Evolutionary conservation across 495 filamentous ascomycete genomes (phyloP), one percentile per base, ranked within the genome.

Genomic region (Aspergillus ellipticus): DNA sequence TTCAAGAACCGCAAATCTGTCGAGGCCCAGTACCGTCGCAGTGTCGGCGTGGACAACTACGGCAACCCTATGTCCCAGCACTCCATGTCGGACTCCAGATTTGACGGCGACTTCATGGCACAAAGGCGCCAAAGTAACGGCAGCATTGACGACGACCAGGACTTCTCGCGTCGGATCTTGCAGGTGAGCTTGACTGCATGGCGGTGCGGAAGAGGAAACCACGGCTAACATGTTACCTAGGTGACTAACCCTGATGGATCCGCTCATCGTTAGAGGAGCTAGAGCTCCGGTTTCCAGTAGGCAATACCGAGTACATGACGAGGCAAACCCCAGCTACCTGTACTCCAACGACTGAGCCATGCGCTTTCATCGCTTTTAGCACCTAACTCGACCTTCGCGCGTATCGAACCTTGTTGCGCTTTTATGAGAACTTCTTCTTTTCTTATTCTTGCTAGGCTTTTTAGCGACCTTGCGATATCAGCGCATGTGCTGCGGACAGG

Each of bases 61-160:
- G 76, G 73, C 59, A 87, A 89, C 69, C 78, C 80, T 21, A 61
- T 64, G 53, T 75, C 79, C 53, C 78, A 79, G 55, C 74, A 75
- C 29, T 86, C 87, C 24, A 84, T 87, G 76, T 79, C 80, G 9
- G 92, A 97, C 70, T 86, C 88, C 42, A 83, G 95, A 20, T 87
- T 97, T 56, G 94, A 98, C 59, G 90, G 93, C 20, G 84, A 87
- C 48, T 81, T 79, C 53, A 89, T 96, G 86, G 84, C 85, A 54
- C 85, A 94, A 60, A 80, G 91, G 65, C 84, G 94, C 69, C 85
- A 93, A 76, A 97, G 94, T 72, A 89, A 93, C 71, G 94, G 93
- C 61, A 97, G 93, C 74, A 97, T 98, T 67, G 93, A 92, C 62
- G 95, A 98, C 68, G 94, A 96, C 73, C 85, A 95, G 69, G 94